A percentile compares a stretch with the other conserved stretches of the same genome.
Conservation (phyloP, 305 asterid species). For the Nicotiana rustica region DNA sequence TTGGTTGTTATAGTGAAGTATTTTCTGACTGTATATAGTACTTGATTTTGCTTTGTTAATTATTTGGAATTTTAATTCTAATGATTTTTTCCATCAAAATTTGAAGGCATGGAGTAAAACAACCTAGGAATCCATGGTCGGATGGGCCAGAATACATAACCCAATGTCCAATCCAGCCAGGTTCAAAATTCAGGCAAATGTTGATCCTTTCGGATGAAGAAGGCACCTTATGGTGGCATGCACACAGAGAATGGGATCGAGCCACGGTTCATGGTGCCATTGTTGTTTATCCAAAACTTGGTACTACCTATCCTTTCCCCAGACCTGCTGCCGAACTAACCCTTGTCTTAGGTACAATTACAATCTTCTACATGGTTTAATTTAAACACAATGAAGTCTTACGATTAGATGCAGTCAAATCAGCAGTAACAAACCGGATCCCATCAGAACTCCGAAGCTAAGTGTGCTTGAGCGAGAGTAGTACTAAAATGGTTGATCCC, state of each 20-base stretch:
- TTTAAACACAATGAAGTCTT: too few relatives aligned
- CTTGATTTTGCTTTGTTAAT: neutral
- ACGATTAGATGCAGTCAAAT: conserved; percentile 45
- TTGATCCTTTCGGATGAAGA: neutral
- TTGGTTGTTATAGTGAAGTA: too few relatives aligned
- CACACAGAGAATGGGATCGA: neutral
- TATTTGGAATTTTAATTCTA: neutral
- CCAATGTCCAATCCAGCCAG: neutral
- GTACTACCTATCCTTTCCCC: too few relatives aligned
- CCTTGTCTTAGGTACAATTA: too few relatives aligned
- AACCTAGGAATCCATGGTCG: neutral
- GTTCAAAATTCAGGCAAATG: neutral
- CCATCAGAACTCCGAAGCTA: conserved; percentile 58
- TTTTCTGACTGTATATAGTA: too few relatives aligned
- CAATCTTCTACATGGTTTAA: too few relatives aligned
- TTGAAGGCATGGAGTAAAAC: neutral
- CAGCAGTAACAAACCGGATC: conserved; percentile 57
- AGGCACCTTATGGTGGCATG: neutral
- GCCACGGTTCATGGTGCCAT: neutral
- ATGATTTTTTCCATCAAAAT: too few relatives aligned
- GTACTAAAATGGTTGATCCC: conserved; percentile 57
- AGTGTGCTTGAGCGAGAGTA: conserved; percentile 60
- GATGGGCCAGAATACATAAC: neutral
- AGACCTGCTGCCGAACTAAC: too few relatives aligned
- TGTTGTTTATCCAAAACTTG: too few relatives aligned